These are phyloP conservation scores for Phanerochaete sordida DNA, from an alignment of 768 basidiomycete genomes.

Conservation along the genomic window DNA sequence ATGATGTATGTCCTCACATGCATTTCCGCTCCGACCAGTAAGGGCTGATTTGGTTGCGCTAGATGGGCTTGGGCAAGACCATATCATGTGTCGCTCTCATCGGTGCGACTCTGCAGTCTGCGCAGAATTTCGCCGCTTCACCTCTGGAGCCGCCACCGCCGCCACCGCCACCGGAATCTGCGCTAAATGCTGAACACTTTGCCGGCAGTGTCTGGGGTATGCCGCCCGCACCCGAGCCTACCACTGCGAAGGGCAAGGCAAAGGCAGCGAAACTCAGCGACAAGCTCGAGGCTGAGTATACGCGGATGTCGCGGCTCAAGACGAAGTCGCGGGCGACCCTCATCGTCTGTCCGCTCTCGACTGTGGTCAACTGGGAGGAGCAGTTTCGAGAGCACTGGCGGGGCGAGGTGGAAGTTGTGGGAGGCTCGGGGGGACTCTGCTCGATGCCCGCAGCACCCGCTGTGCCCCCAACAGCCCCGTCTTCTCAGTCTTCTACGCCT, in stretches of 20 bases:
- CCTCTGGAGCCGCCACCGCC: conserved; percentile 45
- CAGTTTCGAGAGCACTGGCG: conserved; percentile 98
- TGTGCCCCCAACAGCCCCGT: conserved; percentile 18
- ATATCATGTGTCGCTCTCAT: conserved; percentile 94
- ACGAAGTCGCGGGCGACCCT: conserved; percentile 84
- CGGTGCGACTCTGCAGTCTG: conserved; percentile 75
- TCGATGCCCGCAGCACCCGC: conserved; percentile 32
- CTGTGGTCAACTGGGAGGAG: conserved; percentile 98
- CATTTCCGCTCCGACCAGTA: conserved; percentile 8
- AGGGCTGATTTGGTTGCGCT: conserved; percentile 44
- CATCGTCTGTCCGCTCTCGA: conserved; percentile 95
- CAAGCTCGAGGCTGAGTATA: conserved; percentile 67
- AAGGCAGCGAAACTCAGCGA: conserved; percentile 66
- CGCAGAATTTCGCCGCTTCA: conserved; percentile 58
- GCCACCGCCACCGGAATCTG: conserved; percentile 29
- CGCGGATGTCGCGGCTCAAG: conserved; percentile 74
- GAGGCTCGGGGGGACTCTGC: conserved; percentile 59
- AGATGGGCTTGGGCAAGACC: conserved; percentile 99
- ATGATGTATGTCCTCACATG: conserved; percentile 65
- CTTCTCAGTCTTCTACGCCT: conserved; percentile 11
- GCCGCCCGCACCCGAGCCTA: conserved; percentile 34
- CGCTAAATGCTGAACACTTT: conserved; percentile 56
- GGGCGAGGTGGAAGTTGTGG: conserved; percentile 79
- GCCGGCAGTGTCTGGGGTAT: conserved; percentile 82
- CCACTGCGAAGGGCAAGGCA: conserved; percentile 51